phyloP scores from a whole-genome alignment of 345 rosid genomes.

The Syzygium oleosum region DNA sequence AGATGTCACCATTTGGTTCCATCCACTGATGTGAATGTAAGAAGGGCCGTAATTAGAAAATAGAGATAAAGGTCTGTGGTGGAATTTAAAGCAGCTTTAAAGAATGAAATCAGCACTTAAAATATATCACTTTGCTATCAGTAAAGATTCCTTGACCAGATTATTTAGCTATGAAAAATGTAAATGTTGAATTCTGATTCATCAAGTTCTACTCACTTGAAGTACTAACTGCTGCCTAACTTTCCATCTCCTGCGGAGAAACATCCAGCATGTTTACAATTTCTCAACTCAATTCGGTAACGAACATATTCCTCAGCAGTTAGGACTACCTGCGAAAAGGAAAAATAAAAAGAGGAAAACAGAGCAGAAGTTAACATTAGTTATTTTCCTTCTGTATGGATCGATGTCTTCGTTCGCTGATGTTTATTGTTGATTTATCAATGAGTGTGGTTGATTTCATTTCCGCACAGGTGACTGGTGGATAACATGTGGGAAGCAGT shows the following conservation, averaged over 20 bases:
- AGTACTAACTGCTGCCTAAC: neutral
- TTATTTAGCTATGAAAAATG: neutral
- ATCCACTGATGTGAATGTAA: neutral
- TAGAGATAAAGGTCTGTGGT: neutral
- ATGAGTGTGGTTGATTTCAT: neutral
- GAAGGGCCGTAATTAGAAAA: neutral
- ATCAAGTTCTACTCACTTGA: neutral
- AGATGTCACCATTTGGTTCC: neutral
- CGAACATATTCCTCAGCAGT: neutral
- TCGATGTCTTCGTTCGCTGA: neutral
- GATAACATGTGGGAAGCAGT: neutral
- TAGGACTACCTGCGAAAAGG: neutral
- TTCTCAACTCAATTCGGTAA: neutral
- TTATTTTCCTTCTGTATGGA: neutral
- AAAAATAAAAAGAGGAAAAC: neutral
- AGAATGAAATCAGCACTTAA: neutral
- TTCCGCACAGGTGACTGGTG: neutral
- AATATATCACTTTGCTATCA: neutral
- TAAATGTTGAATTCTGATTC: neutral
- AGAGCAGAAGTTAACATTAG: neutral
- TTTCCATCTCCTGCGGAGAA: neutral
- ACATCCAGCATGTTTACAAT: neutral
- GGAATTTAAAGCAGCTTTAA: neutral
- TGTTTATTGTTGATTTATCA: neutral
- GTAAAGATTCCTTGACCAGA: neutral